A percentile compares a stretch with the other conserved stretches of the same genome.
Conservation (phyloP, 148 eudicot species). For the Heliamphora exappendiculata region DNA sequence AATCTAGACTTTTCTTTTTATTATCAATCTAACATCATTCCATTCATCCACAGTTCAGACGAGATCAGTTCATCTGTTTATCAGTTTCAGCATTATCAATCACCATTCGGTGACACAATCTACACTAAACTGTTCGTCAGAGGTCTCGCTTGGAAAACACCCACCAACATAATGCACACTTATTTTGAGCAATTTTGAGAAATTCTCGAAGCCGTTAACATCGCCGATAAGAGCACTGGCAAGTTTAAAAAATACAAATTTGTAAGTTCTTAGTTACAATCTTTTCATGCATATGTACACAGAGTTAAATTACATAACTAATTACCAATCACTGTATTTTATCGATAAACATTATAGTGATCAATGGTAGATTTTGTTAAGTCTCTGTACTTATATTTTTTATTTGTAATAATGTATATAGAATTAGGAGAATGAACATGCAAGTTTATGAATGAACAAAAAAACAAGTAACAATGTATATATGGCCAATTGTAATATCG, state of each 20-base stretch:
- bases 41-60: no score
- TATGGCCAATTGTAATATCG: no score
- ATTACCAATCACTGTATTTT: not conserved
- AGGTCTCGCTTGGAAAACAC: conserved; percentile 94
- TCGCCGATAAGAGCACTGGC: conserved; percentile 69
- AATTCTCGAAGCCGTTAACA: conserved; percentile 84
- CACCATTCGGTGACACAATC: conserved; percentile 84
- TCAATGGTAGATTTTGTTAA: no score
- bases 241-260: conserved; percentile 94
- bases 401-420: no score
- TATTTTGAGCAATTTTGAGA: conserved; percentile 87
- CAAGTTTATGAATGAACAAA: no score
- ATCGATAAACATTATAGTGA: no score
- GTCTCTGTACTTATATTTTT: no score
- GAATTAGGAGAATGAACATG: no score
- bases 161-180: conserved; percentile 53
- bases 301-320: not conserved
- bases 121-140: conserved; percentile 82
- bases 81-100: conserved; percentile 70
- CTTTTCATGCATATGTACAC: not conserved
- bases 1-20: no score
- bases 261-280: conserved; percentile 38
- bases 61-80: no score
- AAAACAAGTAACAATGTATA: conserved; percentile 71
- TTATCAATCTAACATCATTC: no score